Evolutionary conservation across 768 basidiomycete genomes (phyloP), one percentile per base, ranked within the genome.

Genomic region (Xanthoconium stramineum): DNA sequence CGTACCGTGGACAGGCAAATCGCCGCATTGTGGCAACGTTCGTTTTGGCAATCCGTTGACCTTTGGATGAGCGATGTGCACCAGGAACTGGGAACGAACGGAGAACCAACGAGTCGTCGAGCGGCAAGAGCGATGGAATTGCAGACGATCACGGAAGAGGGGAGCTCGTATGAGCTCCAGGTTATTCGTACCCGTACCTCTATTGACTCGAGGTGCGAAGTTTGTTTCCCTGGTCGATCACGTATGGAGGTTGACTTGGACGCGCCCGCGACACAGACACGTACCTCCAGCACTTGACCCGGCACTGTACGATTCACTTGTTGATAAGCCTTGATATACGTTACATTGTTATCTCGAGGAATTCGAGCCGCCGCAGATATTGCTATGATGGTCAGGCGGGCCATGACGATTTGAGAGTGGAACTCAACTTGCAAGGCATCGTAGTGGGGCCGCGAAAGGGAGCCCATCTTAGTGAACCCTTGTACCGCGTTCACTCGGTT

Each of bases 41-140:
- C 55, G 42, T 56, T 52, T 36, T 56, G 44, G 55, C 37, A 30
- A 35, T 19, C 55, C 10, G 17, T 56, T 2, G 50, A 52, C 38
- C 29, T 32, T 9, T 56, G 55, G 55, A 46, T 47, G 45, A 52
- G 12, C 6, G 39, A 52, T 35, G 24, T 40, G 6, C 50, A 52
- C 29, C 37, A 47, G 14, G 55, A 56, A 20, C 5, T 56, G 51
- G 32, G 39, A 12, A 1, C 13, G 24, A 20, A 19, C 14, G 38
- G 47, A 30, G 35, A 33, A 8, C 29, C 3, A 10, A 20, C 11
- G 6, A 24, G n/a, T 32, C 2, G 9, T 28, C 30, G 43, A 7
- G 13, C 43, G 7, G 13, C 45, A 9, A 45, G 45, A 20, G 12
- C 38, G n/a, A 35, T 24, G 6, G 17, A 11, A 19, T n/a, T 40